These are phyloP conservation scores for Asparagopsis taxiformis DNA, from an alignment of 31 red algal species.

Conservation along the genomic window DNA sequence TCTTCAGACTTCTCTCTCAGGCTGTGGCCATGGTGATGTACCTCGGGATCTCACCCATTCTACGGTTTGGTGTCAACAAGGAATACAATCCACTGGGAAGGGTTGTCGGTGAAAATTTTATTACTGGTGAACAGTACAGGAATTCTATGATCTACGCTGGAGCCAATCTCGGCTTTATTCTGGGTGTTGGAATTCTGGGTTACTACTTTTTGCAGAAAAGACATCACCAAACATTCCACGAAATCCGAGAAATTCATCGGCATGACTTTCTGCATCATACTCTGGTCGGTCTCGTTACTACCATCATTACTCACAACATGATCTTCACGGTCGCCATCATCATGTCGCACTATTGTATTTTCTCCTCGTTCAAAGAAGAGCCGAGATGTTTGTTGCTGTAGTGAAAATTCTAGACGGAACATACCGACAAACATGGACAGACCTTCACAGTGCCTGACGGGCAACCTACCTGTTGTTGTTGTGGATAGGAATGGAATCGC, in stretches of 20 bases:
- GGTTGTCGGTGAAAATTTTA: conserved; percentile 1
- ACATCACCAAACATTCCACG: conserved; percentile 75
- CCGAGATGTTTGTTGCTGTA: not conserved
- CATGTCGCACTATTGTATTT: conserved; percentile 70
- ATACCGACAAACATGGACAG: too few relatives aligned
- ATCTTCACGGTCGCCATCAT: conserved; percentile 72
- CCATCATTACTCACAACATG: conserved; percentile 82
- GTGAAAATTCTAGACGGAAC: too few relatives aligned
- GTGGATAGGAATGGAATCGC: too few relatives aligned
- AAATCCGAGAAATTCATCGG: conserved; percentile 64
- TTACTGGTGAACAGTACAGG: conserved; percentile 26
- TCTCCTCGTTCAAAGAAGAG: conserved; percentile 21
- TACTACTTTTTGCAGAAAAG: conserved; percentile 54
- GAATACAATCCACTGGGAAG: conserved; percentile 45
- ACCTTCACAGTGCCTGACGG: too few relatives aligned
- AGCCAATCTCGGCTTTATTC: conserved; percentile 53
- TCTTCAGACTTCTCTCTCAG: conserved; percentile 73
- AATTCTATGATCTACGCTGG: conserved; percentile 72
- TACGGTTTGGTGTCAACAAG: conserved; percentile 73
- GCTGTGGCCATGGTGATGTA: conserved; percentile 65
- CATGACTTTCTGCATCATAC: conserved; percentile 71
- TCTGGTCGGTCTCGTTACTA: conserved; percentile 51
- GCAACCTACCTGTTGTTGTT: too few relatives aligned
- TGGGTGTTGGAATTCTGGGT: conserved; percentile 27
- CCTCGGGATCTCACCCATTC: conserved; percentile 72